These are phyloP conservation scores for Thermomyces lanuginosus DNA, from an alignment of 2,329 filamentous ascomycete species.

Conservation along the genomic window DNA sequence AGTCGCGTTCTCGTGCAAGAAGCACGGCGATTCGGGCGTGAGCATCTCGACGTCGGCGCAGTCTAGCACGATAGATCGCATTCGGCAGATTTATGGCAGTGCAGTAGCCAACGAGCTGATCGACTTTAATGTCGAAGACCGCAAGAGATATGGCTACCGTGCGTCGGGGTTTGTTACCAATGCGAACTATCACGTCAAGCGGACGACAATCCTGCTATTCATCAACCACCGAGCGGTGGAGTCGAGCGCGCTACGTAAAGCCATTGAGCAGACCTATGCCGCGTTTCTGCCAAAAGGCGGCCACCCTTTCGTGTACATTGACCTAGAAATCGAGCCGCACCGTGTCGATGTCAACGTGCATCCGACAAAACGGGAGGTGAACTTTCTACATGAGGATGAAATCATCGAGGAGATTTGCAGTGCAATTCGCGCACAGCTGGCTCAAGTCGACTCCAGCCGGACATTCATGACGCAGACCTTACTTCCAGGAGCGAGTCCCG, in stretches of 20 bases:
- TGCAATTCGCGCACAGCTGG: constrained; percentile 59
- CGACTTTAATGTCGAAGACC: constrained; percentile 53
- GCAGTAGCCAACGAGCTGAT: constrained; percentile 77
- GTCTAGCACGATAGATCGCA: constrained; percentile 61
- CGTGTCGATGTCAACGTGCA: constrained; percentile 95
- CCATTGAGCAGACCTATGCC: constrained; percentile 77
- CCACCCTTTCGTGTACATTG: constrained; percentile 86
- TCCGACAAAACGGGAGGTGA: constrained; percentile 90
- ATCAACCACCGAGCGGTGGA: constrained; percentile 95
- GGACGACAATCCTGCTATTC: constrained; percentile 73
- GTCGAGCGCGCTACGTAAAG: constrained; percentile 72
- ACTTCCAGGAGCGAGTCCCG: constrained; percentile 47
- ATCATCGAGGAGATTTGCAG: constrained; percentile 77
- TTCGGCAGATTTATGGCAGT: constrained; percentile 77
- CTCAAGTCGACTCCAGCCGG: constrained; percentile 79
- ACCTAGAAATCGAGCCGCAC: constrained; percentile 77
- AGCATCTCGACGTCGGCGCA: constrained; percentile 63
- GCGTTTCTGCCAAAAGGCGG: constrained; percentile 81
- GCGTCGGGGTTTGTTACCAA: constrained; percentile 71
- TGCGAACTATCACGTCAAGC: constrained; percentile 87
- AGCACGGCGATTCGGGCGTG: constrained; percentile 72
- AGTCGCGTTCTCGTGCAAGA: constrained; percentile 95
- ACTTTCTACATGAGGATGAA: constrained; percentile 94
- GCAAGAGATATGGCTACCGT: constrained; percentile 61
- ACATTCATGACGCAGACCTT: constrained; percentile 90